Percentiles rank a stretch among this genome's conserved stretches.
phyloP scores from a whole-genome alignment of 352 stramenopile species.

The Paralagenidium karlingii region DNA sequence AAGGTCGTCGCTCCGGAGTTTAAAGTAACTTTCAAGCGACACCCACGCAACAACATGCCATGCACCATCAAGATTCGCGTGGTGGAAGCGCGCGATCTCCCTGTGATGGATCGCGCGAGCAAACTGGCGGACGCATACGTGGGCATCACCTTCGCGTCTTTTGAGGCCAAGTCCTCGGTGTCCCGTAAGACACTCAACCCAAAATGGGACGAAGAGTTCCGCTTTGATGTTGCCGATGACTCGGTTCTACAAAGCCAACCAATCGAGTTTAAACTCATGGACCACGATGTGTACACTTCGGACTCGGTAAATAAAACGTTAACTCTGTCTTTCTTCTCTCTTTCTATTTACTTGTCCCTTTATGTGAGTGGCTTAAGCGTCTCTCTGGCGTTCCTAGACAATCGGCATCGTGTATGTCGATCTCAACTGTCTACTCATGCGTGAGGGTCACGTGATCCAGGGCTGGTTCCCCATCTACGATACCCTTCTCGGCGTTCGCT shows the following conservation, averaged over 20 bases:
- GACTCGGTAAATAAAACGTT: constrained; percentile 39
- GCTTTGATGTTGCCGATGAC: constrained; percentile 97
- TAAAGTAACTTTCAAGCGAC: constrained; percentile 1
- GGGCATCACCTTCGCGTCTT: constrained; percentile 76
- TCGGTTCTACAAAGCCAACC: constrained; percentile 96
- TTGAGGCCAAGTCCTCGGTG: constrained; percentile 82
- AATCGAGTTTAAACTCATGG: constrained; percentile 95
- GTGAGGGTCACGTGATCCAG: constrained; percentile 84
- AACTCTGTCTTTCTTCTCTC: neutral
- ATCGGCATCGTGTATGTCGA: constrained; percentile 97
- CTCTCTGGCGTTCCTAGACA: constrained; percentile 17
- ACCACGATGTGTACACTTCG: constrained; percentile 90
- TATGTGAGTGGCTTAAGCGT: neutral
- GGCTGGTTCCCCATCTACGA: constrained; percentile 98
- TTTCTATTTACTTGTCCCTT: neutral
- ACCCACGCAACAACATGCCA: constrained; percentile 66
- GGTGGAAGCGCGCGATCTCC: constrained; percentile 79
- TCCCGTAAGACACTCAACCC: constrained; percentile 91
- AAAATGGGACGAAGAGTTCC: constrained; percentile 97
- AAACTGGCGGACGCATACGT: constrained; percentile 83
- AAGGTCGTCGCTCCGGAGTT: too few relatives aligned
- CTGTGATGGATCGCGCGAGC: constrained; percentile 69
- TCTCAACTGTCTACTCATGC: constrained; percentile 97
- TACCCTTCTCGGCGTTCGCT: constrained; percentile 91
- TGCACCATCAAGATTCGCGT: constrained; percentile 87